A percentile compares a stretch with the other conserved stretches of the same genome.
Evolutionary conservation across 805 yeast species (phyloP).

Genomic region (Myxozyma neotropica): DNA sequence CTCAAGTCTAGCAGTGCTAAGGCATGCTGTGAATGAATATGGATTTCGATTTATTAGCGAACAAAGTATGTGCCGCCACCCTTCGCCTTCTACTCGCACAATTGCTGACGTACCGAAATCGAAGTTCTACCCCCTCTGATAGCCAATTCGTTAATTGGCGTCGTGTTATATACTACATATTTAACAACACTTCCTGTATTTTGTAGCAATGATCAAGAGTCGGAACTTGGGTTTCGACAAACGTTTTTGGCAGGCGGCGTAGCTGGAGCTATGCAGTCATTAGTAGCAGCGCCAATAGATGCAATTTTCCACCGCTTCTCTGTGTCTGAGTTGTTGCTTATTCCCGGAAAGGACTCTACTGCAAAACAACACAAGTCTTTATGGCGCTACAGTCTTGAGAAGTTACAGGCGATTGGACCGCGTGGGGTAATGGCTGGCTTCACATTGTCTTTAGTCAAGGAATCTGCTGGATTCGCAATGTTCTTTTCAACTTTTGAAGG

Average conservation of each 20-base stretch:
- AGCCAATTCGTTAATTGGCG: conserved; percentile 88
- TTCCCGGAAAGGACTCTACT: conserved; percentile 30
- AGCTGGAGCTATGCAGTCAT: conserved; percentile 86
- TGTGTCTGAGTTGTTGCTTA: conserved; percentile 70
- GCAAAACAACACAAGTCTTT: conserved; percentile 53
- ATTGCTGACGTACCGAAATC: conserved; percentile 3
- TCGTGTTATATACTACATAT: conserved; percentile 82
- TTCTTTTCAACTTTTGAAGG: conserved; percentile 60
- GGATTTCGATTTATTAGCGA: conserved; percentile 90
- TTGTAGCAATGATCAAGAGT: conserved; percentile 1
- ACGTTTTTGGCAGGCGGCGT: conserved; percentile 76
- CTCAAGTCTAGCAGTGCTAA: conserved; percentile 73
- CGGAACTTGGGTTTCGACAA: conserved; percentile 52
- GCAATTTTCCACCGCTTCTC: conserved; percentile 83
- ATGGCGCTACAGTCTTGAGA: conserved; percentile 74
- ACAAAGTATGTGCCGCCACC: conserved; percentile 47
- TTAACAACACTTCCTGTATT: conserved; percentile 46
- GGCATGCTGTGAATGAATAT: conserved; percentile 67
- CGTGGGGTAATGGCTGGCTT: conserved; percentile 90
- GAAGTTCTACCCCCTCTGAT: conserved; percentile 80
- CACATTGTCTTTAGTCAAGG: conserved; percentile 75
- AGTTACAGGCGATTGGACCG: conserved; percentile 71
- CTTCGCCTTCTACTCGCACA: too few species aligned
- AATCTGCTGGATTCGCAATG: conserved; percentile 67
- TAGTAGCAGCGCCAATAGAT: conserved; percentile 91